A percentile compares a stretch with the other conserved stretches of the same genome.
These are phyloP conservation scores for Populus hybrid DNA, from an alignment of 441 rosid species.

Conservation along the genomic window DNA sequence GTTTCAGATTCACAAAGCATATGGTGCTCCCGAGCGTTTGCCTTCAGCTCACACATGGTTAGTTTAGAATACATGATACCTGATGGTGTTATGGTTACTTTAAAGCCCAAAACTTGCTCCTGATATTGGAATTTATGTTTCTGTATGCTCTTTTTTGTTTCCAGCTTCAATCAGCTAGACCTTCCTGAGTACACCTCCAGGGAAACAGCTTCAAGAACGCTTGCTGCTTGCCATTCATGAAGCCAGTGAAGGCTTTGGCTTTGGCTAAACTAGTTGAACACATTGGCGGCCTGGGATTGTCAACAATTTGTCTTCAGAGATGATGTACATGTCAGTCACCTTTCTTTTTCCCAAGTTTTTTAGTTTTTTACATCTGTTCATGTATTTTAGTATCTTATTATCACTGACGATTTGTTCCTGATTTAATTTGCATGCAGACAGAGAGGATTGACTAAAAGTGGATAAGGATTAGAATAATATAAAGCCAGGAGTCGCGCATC, in stretches of 20 bases:
- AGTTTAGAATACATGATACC: constrained; percentile 16
- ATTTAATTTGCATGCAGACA: neutral
- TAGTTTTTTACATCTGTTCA: neutral
- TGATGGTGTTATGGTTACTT: neutral
- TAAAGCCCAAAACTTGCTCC: neutral
- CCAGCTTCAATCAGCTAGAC: constrained; percentile 97
- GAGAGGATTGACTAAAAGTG: constrained; percentile 5
- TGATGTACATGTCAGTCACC: constrained; percentile 38
- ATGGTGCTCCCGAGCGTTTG: constrained; percentile 87
- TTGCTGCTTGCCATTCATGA: constrained; percentile 93
- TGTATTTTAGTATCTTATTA: too few species aligned
- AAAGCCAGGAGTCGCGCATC: neutral
- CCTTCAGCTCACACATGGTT: constrained; percentile 99
- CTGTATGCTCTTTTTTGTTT: constrained; percentile 9
- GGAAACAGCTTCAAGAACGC: constrained; percentile 83
- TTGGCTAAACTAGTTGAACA: constrained; percentile 47
- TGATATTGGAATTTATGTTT: neutral
- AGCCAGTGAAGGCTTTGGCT: constrained; percentile 96
- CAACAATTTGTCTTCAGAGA: constrained; percentile 16
- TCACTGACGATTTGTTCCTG: neutral
- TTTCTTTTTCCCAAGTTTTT: neutral
- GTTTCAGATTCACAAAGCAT: constrained; percentile 96
- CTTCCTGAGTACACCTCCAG: constrained; percentile 85
- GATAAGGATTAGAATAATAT: constrained; percentile 17
- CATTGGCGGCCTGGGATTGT: constrained; percentile 12